These are phyloP conservation scores for Colletotrichum truncatum DNA, from an alignment of 2,329 filamentous ascomycete genomes.

Conservation along the genomic window DNA sequence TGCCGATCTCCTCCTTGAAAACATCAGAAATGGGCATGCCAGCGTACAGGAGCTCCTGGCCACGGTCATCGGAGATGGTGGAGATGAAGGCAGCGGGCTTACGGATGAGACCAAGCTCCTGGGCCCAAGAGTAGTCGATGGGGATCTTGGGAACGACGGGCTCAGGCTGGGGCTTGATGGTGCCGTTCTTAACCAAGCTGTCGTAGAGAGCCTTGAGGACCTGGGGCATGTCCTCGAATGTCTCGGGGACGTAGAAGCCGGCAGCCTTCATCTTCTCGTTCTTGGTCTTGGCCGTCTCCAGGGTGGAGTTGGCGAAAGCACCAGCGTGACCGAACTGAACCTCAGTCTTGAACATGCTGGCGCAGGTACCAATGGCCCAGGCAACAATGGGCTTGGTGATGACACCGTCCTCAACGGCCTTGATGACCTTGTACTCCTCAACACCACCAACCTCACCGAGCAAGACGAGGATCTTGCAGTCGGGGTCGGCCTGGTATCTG, in stretches of 20 bases:
- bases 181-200: conserved; percentile 84
- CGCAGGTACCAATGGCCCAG: conserved; percentile 99
- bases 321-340: conserved; percentile 99
- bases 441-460: conserved; percentile 99
- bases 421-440: conserved; percentile 99
- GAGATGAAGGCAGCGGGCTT: conserved; percentile 99
- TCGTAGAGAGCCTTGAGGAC: conserved; percentile 86
- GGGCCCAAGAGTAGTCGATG: conserved; percentile 99
- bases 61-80: conserved; percentile 99
- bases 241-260: conserved; percentile 92
- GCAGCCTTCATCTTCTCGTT: conserved; percentile 97
- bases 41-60: conserved; percentile 97
- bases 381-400: conserved; percentile 99
- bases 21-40: conserved; percentile 99
- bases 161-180: conserved; percentile 86
- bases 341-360: conserved; percentile 99
- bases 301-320: conserved; percentile 98
- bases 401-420: conserved; percentile 91
- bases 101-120: conserved; percentile 98
- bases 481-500: conserved; percentile 94
- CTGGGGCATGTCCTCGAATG: conserved; percentile 92
- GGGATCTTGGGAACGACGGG: conserved; percentile 98
- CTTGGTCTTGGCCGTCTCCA: conserved; percentile 96
- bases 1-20: conserved; percentile 98
- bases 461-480: conserved; percentile 96